Conservation (phyloP, 257 asterid species). For the Perilla frutescens region DNA sequence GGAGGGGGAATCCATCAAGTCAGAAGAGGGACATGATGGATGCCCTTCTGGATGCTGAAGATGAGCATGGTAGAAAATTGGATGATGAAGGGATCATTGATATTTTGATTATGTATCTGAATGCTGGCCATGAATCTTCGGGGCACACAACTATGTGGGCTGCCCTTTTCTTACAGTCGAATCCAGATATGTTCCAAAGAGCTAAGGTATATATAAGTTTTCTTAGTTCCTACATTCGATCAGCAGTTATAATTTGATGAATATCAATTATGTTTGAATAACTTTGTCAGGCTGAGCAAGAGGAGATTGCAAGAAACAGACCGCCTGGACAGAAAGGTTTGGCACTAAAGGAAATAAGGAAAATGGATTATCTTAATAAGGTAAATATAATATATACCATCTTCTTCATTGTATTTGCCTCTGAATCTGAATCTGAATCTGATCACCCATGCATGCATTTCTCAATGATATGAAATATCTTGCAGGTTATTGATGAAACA, state of each 20-base stretch:
- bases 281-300: conserved; percentile 75
- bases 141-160: conserved; percentile 91
- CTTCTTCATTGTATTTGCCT: not conserved
- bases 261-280: not conserved
- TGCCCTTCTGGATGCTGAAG: conserved; percentile 60
- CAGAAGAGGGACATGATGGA: conserved; percentile 83
- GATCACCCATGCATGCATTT: not conserved
- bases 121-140: conserved; percentile 98
- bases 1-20: conserved; percentile 16
- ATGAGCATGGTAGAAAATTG: conserved; percentile 65
- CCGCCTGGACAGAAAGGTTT: conserved; percentile 63
- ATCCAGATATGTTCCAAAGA: conserved; percentile 58
- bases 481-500: conserved; percentile 88
- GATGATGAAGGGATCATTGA: conserved; percentile 81
- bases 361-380: conserved; percentile 82
- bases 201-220: conserved; percentile 61
- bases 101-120: conserved; percentile 77
- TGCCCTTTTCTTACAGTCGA: conserved; percentile 60
- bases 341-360: conserved; percentile 64
- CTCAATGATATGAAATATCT: not conserved
- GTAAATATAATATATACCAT: conserved; percentile 33
- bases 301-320: conserved; percentile 65
- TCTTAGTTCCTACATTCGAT: not conserved
- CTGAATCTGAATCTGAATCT: too few species aligned
- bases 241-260: too few species aligned